These are phyloP conservation scores for Claviceps maximensis DNA, from an alignment of 2,329 filamentous ascomycete species.

Conservation along the genomic window DNA sequence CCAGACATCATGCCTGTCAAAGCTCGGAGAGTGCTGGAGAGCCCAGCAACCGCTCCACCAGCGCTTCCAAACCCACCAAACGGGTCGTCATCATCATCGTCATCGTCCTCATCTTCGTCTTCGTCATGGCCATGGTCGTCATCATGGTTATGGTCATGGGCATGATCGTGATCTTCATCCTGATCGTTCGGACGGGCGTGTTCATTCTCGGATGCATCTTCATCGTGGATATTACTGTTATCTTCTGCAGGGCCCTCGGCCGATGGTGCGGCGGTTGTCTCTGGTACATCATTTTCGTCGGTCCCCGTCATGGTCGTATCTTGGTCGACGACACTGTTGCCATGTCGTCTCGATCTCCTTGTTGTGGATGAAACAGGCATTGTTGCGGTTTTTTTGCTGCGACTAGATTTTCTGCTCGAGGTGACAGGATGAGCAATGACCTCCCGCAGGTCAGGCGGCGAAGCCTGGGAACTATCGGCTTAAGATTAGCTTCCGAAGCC, in stretches of 20 bases:
- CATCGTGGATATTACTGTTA: constrained; percentile 20
- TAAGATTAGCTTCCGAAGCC: not conserved
- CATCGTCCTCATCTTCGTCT: constrained; percentile 41
- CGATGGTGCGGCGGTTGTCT: constrained; percentile 28
- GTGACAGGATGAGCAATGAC: constrained; percentile 44
- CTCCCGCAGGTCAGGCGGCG: constrained; percentile 49
- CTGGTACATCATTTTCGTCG: constrained; percentile 37
- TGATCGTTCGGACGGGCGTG: constrained; percentile 18
- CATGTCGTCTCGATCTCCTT: constrained; percentile 40
- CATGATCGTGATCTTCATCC: constrained; percentile 35
- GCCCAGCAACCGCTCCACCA: constrained; percentile 45
- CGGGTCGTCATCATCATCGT: constrained; percentile 54
- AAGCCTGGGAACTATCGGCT: constrained; percentile 20
- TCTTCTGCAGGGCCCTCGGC: constrained; percentile 24
- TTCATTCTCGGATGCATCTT: constrained; percentile 19
- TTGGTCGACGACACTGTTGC: constrained; percentile 38
- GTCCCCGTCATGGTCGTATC: constrained; percentile 61
- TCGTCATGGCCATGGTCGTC: constrained; percentile 53
- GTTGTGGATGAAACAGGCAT: constrained; percentile 23
- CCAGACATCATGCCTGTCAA: constrained; percentile 87
- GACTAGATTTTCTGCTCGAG: constrained; percentile 59
- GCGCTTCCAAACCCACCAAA: constrained; percentile 56
- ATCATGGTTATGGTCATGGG: constrained; percentile 39
- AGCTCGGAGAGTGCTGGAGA: constrained; percentile 73
- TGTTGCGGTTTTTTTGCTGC: constrained; percentile 52